Conservation (phyloP, 2,329 filamentous ascomycete genomes). For the Truncatella angustata region DNA sequence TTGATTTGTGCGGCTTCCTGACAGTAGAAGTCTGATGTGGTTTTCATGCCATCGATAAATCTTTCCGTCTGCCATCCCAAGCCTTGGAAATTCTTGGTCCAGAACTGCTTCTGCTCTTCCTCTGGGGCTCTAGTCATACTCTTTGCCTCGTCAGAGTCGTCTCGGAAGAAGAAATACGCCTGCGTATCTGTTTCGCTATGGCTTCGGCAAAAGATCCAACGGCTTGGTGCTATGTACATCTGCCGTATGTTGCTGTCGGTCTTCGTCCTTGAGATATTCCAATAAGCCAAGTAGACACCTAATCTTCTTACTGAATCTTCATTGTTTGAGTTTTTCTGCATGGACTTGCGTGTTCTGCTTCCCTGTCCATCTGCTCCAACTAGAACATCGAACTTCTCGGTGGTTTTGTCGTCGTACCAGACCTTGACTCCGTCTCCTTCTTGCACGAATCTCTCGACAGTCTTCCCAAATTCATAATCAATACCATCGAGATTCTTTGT, state of each 20-base stretch:
- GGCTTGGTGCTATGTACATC: neutral
- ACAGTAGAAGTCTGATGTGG: constrained; percentile 36
- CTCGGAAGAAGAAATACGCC: constrained; percentile 31
- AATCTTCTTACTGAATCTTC: neutral
- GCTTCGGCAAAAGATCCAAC: neutral
- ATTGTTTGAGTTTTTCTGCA: neutral
- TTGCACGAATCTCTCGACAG: neutral
- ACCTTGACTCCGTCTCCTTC: neutral
- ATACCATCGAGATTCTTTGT: constrained; percentile 26
- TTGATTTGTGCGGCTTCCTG: constrained; percentile 40
- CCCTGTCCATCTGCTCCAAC: neutral
- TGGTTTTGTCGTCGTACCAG: neutral
- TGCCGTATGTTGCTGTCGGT: neutral
- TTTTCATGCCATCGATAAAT: constrained; percentile 27
- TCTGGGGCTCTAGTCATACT: constrained; percentile 11
- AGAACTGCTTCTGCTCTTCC: constrained; percentile 32
- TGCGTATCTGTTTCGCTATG: constrained; percentile 18
- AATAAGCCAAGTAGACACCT: neutral
- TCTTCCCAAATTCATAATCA: constrained; percentile 27
- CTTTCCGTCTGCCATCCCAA: constrained; percentile 31
- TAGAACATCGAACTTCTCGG: neutral
- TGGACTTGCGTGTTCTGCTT: neutral
- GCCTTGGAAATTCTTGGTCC: constrained; percentile 36
- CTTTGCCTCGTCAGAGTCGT: constrained; percentile 17
- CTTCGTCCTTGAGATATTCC: neutral